These are phyloP conservation scores for Asterella californica DNA, from an alignment of 225 moss, liverwort and hornwort genomes.

Conservation along the genomic window DNA sequence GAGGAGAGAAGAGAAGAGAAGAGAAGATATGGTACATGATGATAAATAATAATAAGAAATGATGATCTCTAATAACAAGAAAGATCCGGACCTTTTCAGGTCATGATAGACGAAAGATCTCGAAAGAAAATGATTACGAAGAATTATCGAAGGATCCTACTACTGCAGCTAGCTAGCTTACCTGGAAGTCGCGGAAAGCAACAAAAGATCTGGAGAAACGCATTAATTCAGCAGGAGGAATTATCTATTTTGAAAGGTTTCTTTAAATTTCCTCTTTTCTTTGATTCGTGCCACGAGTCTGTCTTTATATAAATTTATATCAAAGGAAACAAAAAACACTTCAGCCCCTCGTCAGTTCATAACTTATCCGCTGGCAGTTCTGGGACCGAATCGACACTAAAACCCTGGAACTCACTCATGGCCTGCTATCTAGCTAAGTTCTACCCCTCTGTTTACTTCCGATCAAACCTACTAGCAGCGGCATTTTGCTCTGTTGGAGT, in stretches of 20 bases:
- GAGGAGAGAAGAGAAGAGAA: background rate
- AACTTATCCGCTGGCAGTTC: constrained; percentile 6
- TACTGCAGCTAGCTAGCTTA: background rate
- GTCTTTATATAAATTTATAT: background rate
- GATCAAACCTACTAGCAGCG: background rate
- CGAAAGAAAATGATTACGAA: background rate
- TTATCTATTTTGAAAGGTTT: constrained; percentile 2
- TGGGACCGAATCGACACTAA: constrained; percentile 7
- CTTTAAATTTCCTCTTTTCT: background rate
- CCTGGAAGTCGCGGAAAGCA: constrained; percentile 7
- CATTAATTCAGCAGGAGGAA: background rate
- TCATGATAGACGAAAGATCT: constrained; percentile 10
- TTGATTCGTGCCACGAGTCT: background rate
- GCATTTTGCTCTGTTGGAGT: background rate
- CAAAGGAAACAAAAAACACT: constrained; percentile 4
- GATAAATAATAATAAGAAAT: constrained; percentile 10
- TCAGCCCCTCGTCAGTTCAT: background rate
- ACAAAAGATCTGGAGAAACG: constrained; percentile 1
- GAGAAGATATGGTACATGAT: background rate
- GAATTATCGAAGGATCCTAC: constrained; percentile 13
- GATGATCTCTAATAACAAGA: constrained; percentile 8
- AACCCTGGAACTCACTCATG: background rate
- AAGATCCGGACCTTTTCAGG: constrained; percentile 10
- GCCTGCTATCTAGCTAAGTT: background rate
- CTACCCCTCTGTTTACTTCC: background rate